These are phyloP conservation scores for Rhizophagus clarus DNA, from an alignment of 192 early-diverging fungal genomes.

Conservation along the genomic window DNA sequence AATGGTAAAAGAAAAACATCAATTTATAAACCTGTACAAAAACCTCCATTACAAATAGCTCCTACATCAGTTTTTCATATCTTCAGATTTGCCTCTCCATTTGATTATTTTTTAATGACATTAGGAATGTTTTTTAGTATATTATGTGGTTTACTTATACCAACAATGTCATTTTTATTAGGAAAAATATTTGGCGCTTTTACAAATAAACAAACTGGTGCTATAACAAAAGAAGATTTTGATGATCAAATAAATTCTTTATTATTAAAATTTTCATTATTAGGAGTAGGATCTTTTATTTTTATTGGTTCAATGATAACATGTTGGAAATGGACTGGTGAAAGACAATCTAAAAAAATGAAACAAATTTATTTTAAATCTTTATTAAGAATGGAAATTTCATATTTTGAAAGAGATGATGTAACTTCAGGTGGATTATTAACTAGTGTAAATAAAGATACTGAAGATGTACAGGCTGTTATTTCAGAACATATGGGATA, in stretches of 20 bases:
- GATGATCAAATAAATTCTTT: background rate
- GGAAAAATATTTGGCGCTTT: slow-evolving; percentile 24
- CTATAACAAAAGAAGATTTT: slow-evolving; percentile 5
- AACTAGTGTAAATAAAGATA: slow-evolving; percentile 59
- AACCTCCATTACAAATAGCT: background rate
- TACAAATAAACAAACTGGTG: slow-evolving; percentile 3
- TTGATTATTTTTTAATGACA: slow-evolving; percentile 23
- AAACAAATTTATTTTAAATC: slow-evolving; percentile 66
- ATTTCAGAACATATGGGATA: slow-evolving; percentile 25
- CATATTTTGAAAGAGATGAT: slow-evolving; percentile 68
- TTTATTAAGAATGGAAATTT: slow-evolving; percentile 69
- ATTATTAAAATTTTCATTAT: slow-evolving; percentile 39
- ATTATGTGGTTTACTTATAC: background rate
- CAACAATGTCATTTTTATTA: slow-evolving; percentile 18
- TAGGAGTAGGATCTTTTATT: slow-evolving; percentile 44
- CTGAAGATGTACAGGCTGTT: slow-evolving; percentile 1
- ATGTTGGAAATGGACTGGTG: slow-evolving; percentile 47
- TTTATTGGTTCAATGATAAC: slow-evolving; percentile 6
- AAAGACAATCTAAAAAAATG: slow-evolving; percentile 61
- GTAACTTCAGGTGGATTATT: slow-evolving; percentile 73
- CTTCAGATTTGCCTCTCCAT: slow-evolving; percentile 14
- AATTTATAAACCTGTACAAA: slow-evolving; percentile 19
- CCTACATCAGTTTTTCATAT: slow-evolving; percentile 27
- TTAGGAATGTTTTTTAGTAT: slow-evolving; percentile 23
- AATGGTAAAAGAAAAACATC: slow-evolving; percentile 6